A percentile compares a stretch with the other conserved stretches of the same genome.
Conservation (phyloP, 176 grass and related monocot species). For the Cenchrus purpureus region DNA sequence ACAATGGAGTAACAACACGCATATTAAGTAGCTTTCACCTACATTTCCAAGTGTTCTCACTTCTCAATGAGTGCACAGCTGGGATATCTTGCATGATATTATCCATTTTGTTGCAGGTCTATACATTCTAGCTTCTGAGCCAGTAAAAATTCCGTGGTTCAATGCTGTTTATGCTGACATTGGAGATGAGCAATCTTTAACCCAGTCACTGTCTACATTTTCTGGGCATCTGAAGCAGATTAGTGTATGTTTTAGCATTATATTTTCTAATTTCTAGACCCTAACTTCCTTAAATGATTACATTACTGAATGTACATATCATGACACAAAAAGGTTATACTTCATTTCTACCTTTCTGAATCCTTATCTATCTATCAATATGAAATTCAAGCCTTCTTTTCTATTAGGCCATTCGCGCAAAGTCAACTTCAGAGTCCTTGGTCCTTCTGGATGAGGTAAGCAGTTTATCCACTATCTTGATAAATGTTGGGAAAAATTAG, state of each 20-base stretch:
- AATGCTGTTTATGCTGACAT: constrained; percentile 88
- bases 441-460: constrained; percentile 83
- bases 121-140: constrained; percentile 79
- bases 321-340: neutral
- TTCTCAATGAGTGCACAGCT: constrained; percentile 10
- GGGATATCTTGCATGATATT: constrained; percentile 35
- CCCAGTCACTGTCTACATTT: constrained; percentile 80
- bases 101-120: constrained; percentile 55
- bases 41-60: constrained; percentile 14
- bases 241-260: constrained; percentile 58
- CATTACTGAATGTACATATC: constrained; percentile 1
- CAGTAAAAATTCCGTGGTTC: constrained; percentile 88
- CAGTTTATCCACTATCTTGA: constrained; percentile 31
- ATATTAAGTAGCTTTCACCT: neutral
- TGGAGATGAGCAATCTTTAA: constrained; percentile 86
- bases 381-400: constrained; percentile 23
- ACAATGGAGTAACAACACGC: too few relatives aligned
- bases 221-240: constrained; percentile 84
- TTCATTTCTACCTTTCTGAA: constrained; percentile 33
- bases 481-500: neutral
- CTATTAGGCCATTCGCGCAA: constrained; percentile 61
- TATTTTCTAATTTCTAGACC: constrained; percentile 21
- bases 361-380: constrained; percentile 13
- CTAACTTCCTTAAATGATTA: constrained; percentile 1
- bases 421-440: constrained; percentile 65